Evolutionary conservation across 1,284 basidiomycete genomes (phyloP).

Genomic region (Ceratobasidium sp.): DNA sequence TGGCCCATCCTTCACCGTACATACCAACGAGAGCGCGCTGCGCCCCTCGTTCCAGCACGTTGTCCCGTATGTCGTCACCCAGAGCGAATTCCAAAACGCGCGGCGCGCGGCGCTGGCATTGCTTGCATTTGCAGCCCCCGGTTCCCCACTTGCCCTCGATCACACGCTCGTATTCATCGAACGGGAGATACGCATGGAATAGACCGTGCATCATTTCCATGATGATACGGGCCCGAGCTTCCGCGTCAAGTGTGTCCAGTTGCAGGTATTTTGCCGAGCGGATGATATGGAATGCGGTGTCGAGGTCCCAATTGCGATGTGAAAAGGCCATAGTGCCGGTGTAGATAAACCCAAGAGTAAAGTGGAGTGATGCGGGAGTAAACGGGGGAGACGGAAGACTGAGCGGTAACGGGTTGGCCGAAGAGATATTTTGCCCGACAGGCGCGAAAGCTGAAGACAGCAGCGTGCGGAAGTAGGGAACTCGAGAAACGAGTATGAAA

Average conservation of each 20-base stretch:
- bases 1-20: conserved; percentile 87
- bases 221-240: conserved; percentile 81
- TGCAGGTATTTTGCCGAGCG: conserved; percentile 83
- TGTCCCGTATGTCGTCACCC: conserved; percentile 75
- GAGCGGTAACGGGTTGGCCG: conserved; percentile 62
- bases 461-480: conserved; percentile 82
- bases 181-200: conserved; percentile 79
- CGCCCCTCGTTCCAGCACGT: conserved; percentile 71
- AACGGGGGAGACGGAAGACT: conserved; percentile 90
- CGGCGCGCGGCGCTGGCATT: conserved; percentile 77
- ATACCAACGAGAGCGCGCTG: conserved; percentile 76
- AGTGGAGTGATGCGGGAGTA: conserved; percentile 92
- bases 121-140: conserved; percentile 78
- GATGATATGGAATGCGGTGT: conserved; percentile 89
- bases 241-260: conserved; percentile 74
- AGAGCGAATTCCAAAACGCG: conserved; percentile 81
- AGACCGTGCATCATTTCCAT: conserved; percentile 89
- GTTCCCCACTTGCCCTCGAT: conserved; percentile 76
- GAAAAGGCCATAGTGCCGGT: conserved; percentile 93
- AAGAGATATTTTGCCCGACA: conserved; percentile 45
- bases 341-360: conserved; percentile 92
- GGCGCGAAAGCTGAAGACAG: conserved; percentile 54
- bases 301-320: conserved; percentile 89
- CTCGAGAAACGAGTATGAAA: conserved; percentile 89
- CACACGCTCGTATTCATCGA: conserved; percentile 73